phyloP scores from a whole-genome alignment of 2,329 filamentous ascomycete genomes.

The Aspergillus hortae region DNA sequence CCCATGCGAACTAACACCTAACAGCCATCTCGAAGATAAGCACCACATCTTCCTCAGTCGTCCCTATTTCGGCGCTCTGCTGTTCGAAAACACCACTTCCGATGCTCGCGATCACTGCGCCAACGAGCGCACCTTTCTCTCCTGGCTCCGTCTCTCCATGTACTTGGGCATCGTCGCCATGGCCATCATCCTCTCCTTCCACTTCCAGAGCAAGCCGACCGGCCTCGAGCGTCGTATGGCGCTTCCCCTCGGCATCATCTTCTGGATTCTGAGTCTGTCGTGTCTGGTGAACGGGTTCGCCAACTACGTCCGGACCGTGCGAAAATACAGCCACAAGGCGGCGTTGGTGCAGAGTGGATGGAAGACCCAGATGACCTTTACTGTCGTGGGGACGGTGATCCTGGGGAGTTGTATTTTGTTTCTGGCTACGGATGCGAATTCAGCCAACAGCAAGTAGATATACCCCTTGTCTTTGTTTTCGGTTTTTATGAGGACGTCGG shows the following conservation, averaged over 20 bases:
- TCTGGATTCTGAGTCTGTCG: constrained; percentile 77
- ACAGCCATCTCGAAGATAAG: constrained; percentile 29
- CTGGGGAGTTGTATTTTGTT: constrained; percentile 45
- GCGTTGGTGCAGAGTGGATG: constrained; percentile 91
- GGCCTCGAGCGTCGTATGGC: constrained; percentile 71
- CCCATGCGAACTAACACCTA: neutral
- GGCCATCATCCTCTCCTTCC: constrained; percentile 90
- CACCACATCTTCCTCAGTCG: constrained; percentile 49
- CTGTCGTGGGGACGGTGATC: constrained; percentile 41
- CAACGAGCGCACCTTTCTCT: constrained; percentile 74
- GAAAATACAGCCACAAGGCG: constrained; percentile 71
- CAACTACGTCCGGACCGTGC: constrained; percentile 82
- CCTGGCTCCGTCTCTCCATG: constrained; percentile 81
- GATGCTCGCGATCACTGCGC: constrained; percentile 66
- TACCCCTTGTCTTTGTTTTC: neutral
- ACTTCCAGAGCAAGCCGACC: constrained; percentile 72
- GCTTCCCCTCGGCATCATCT: constrained; percentile 77
- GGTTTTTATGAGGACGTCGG: neutral
- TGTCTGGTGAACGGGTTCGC: constrained; percentile 73
- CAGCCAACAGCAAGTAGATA: neutral
- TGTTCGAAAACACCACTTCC: constrained; percentile 65
- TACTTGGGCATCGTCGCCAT: constrained; percentile 89
- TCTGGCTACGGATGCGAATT: constrained; percentile 35
- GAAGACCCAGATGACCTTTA: constrained; percentile 79
- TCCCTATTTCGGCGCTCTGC: constrained; percentile 56